Evolutionary conservation across 495 filamentous ascomycete genomes (phyloP).

Genomic region (Penicillium argentinense): DNA sequence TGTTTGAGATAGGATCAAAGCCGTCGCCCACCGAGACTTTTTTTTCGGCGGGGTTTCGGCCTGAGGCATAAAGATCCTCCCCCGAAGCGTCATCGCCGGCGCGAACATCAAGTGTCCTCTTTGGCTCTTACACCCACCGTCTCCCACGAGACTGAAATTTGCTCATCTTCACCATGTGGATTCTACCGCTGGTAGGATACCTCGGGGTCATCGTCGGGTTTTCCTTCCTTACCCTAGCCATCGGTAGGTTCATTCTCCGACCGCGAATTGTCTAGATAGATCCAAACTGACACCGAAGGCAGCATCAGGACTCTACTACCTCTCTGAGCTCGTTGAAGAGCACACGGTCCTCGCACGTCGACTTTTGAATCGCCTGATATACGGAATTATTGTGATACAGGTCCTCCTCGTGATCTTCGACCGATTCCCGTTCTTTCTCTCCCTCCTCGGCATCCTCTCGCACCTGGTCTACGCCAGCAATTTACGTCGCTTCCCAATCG

Average conservation of each 20-base stretch:
- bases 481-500: slow-evolving; percentile 80
- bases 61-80: slow-evolving; percentile 24
- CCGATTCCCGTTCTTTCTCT: slow-evolving; percentile 74
- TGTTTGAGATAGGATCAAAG: slow-evolving; percentile 4
- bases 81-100: slow-evolving; percentile 14
- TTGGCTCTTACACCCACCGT: not conserved
- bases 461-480: slow-evolving; percentile 91
- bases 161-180: slow-evolving; percentile 66
- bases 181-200: slow-evolving; percentile 87
- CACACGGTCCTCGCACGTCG: slow-evolving; percentile 90
- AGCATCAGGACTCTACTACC: slow-evolving; percentile 97
- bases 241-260: slow-evolving; percentile 57
- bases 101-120: not conserved
- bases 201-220: slow-evolving; percentile 86
- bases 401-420: slow-evolving; percentile 75
- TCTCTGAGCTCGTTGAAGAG: slow-evolving; percentile 96
- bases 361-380: slow-evolving; percentile 80
- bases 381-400: slow-evolving; percentile 75
- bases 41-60: slow-evolving; percentile 21
- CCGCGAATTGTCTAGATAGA: not conserved
- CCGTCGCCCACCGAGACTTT: slow-evolving; percentile 4
- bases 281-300: slow-evolving; percentile 14
- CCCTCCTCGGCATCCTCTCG: slow-evolving; percentile 72
- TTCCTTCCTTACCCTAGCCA: slow-evolving; percentile 87
- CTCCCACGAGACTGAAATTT: not conserved